Base-by-base conservation (phyloP, 2,329 filamentous ascomycete genomes). In the Onygenales sp. region DNA sequence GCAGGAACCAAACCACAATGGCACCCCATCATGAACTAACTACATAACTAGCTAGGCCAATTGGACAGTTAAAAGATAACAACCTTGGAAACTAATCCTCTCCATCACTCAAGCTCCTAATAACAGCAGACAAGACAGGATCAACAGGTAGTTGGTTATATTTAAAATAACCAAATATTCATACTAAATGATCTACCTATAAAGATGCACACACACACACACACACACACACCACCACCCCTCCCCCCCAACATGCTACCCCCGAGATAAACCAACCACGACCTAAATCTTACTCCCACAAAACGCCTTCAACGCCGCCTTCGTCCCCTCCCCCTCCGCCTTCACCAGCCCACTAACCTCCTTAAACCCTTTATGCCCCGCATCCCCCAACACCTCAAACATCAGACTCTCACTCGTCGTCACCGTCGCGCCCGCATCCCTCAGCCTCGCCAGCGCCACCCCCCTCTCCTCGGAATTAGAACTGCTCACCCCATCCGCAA, bases 301-400 rank as follows among this genome's bases (percentile, higher is more conserved):
- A 65, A 95, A 72, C 2, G 78, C 79, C 61, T 80, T 76, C 64
- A 95, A 71, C 5, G 80, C 81, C 47, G 75, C 77, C 73, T 81
- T 89, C 0, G 91, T 95, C 60, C 82, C 83, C 46, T 77, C 75
- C 61, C 80, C 79, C 7, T 79, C 84, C 61, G 89, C 87, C 77
- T 92, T 95, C 54, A 97, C 87, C 54, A 96, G 64, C 52, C 76
- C 78, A 57, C 87, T 84, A 46, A 96, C 77, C 27, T 76, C 76
- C 72, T 80, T 86, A 67, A 96, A 96, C 53, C 71, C 82, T 1
- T 77, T 71, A 62, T 85, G 81, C 10, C 72, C 77, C 6, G 92
- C 89, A 72, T 96, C 91, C 14, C 88, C 89, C 74, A 96, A 80
- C 63, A 83, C 83, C 75, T 97, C 91, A 72, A 94, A 97, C 65